phyloP scores from a whole-genome alignment of 345 rosid species.

The Alliaria petiolata region DNA sequence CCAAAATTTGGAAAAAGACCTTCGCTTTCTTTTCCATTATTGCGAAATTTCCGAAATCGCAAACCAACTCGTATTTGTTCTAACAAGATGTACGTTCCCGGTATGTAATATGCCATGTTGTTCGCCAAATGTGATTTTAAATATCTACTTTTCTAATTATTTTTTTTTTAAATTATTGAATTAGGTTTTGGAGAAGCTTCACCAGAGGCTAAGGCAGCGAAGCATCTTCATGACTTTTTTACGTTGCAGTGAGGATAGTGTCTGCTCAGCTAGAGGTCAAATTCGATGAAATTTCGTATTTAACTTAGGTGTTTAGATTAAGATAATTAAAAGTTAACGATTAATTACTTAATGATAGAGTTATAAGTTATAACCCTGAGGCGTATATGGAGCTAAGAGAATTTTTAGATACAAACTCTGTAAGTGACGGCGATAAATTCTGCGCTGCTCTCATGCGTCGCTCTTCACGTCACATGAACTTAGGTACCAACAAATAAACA shows the following conservation, averaged over 20 bases:
- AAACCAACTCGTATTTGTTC: conserved; percentile 20
- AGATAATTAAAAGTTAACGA: neutral
- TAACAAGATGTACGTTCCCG: conserved; percentile 37
- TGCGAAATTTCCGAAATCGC: neutral
- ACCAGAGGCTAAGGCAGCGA: conserved; percentile 80
- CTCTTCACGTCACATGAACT: conserved; percentile 62
- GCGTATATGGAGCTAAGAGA: conserved; percentile 67
- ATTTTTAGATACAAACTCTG: conserved; percentile 49
- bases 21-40: conserved; percentile 1
- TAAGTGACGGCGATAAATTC: conserved; percentile 82
- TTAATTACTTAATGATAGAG: conserved; percentile 46
- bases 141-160: neutral
- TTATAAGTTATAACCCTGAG: conserved; percentile 70
- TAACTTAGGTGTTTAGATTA: neutral
- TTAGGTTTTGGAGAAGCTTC: conserved; percentile 83
- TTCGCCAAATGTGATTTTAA: neutral
- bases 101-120: neutral
- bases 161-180: neutral
- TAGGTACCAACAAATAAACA: too few relatives aligned
- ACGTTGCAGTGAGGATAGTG: conserved; percentile 71
- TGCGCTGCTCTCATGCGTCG: conserved; percentile 70
- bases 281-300: neutral
- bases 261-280: conserved; percentile 82
- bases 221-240: conserved; percentile 75
- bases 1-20: conserved; percentile 2